phyloP scores from a whole-genome alignment of 441 rosid genomes.

The Aleurites moluccanus region DNA sequence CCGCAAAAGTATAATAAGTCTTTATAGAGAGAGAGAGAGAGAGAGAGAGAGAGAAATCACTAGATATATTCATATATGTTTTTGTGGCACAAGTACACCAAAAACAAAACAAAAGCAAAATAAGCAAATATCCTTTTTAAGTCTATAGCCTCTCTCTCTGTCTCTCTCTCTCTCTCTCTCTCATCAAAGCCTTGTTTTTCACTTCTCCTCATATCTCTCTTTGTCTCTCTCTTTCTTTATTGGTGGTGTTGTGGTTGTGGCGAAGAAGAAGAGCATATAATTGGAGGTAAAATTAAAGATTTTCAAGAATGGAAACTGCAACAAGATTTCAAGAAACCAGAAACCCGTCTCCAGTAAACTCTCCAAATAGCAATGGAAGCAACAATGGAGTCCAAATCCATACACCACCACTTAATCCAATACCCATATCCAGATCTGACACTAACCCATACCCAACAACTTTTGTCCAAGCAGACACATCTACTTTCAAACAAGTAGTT shows the following conservation, averaged over 20 bases:
- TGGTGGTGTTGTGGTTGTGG: slow-evolving; percentile 12
- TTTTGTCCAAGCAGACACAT: slow-evolving; percentile 90
- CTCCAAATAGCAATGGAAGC: slow-evolving; percentile 43
- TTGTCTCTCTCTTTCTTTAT: slow-evolving; percentile 7
- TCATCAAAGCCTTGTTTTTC: slow-evolving; percentile 24
- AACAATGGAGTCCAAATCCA: slow-evolving; percentile 44
- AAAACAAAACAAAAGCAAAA: slow-evolving; percentile 14
- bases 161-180: background rate
- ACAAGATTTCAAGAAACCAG: slow-evolving; percentile 39
- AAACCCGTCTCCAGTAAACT: slow-evolving; percentile 48
- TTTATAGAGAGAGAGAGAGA: background rate
- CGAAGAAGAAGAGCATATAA: background rate
- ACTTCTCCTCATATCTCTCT: background rate
- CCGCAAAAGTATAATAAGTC: background rate
- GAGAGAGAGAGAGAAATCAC: background rate
- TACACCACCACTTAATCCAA: slow-evolving; percentile 47
- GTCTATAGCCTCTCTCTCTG: slow-evolving; percentile 14
- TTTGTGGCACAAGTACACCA: slow-evolving; percentile 15
- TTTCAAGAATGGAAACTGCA: slow-evolving; percentile 41
- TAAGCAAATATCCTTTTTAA: slow-evolving; percentile 21
- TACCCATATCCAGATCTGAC: slow-evolving; percentile 73
- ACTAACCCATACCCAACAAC: slow-evolving; percentile 89
- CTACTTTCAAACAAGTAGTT: slow-evolving; percentile 90
- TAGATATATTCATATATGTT: background rate
- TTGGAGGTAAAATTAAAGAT: background rate